Conservation (phyloP, 805 yeast genomes). For the Barnettozyma salicaria region DNA sequence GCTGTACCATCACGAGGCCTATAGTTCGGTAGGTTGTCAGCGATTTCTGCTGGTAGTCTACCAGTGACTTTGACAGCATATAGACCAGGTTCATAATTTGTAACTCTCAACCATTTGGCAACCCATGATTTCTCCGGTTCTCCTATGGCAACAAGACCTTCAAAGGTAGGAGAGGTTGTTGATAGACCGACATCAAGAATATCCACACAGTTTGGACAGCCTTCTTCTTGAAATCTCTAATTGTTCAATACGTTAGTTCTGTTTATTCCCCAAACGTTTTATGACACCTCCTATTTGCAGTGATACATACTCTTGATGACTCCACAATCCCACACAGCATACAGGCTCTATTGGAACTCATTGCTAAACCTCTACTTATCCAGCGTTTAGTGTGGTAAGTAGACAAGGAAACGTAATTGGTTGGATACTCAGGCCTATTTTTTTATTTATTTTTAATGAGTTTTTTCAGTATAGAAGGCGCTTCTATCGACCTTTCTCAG, state of each 20-base stretch:
- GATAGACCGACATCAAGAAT: constrained; percentile 82
- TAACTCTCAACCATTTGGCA: constrained; percentile 91
- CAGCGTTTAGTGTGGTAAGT: no score
- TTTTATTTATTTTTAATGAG: no score
- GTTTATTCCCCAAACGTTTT: background rate
- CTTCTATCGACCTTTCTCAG: no score
- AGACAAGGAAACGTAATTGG: no score
- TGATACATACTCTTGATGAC: constrained; percentile 51
- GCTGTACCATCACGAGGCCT: constrained; percentile 94
- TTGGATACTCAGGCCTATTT: no score
- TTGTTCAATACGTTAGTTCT: background rate
- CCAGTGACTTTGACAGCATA: constrained; percentile 95
- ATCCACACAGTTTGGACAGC: constrained; percentile 96
- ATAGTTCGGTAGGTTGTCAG: constrained; percentile 68
- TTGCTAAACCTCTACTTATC: no score
- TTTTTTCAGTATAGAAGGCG: no score
- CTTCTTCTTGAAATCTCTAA: constrained; percentile 66
- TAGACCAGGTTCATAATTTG: constrained; percentile 80
- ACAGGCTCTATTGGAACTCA: constrained; percentile 49
- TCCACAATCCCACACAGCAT: constrained; percentile 95
- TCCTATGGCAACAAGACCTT: constrained; percentile 88
- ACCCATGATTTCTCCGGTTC: constrained; percentile 89
- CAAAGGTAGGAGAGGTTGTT: constrained; percentile 91
- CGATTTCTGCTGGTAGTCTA: constrained; percentile 79
- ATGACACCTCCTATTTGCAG: background rate